Evolutionary conservation across 805 yeast genomes (phyloP), one percentile per base, ranked within the genome.

Genomic region (Spathaspora sp.): DNA sequence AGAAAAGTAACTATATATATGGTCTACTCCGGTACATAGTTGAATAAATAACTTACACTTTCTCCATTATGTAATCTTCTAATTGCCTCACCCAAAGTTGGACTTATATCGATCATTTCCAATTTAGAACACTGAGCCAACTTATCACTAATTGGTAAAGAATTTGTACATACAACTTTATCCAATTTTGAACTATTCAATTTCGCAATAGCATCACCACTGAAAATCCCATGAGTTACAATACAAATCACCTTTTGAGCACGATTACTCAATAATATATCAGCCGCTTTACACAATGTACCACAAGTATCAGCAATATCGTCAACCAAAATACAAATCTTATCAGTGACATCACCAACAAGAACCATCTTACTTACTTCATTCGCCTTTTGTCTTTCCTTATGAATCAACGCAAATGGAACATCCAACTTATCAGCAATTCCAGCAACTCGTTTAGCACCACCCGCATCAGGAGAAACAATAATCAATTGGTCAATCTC

Each of bases 251-350:
- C 94, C 51, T 83, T 77, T 60, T 81, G 75, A 45, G 93, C 94
- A 32, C 79, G 79, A 60, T 87, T 83, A 26, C 81, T 84, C 53
- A 87, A 64, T 50, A 88, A 72, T 12, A 85, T 81, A 56, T 88
- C 93, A 19, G 91, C 89, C 39, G 94, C 94, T 68, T 87, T 88
- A 49, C 86, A 88, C 56, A 88, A 72, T 17, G 96, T 88, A 55
- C 94, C 96, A 72, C 96, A 88, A 18, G 96, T 88, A 66, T 88
- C 96, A 45, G 94, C 94, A 91, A 88, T 88, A 67, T 88, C 96
- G 70, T 88, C 96, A 44, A 88, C 89, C 59, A 88, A 81, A 50
- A 88, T 75, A 72, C 94, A 88, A 47, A 83, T 76, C 67, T 87
- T 87, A 54, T 81, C 85, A 2, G 84, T 72, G 38, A 88, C 96